phyloP scores from a whole-genome alignment of 441 rosid species.

The Gossypium gossypioides region DNA sequence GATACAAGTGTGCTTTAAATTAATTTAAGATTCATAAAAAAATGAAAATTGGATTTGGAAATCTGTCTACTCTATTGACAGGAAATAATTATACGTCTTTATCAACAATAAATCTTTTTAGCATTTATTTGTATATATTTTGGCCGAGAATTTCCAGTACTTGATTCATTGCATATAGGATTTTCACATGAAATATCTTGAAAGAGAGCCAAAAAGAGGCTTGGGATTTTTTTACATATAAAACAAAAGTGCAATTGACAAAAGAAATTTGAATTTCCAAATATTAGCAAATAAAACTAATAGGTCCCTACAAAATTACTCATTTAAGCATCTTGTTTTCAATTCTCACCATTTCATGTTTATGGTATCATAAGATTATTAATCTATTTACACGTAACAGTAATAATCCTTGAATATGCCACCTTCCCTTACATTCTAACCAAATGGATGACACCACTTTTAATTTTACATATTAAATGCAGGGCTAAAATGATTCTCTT shows the following conservation, averaged over 20 bases:
- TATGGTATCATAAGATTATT: neutral
- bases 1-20: neutral
- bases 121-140: neutral
- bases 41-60: neutral
- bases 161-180: neutral
- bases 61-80: neutral
- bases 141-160: neutral
- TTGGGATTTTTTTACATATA: neutral
- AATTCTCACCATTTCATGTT: neutral
- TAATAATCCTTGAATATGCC: neutral
- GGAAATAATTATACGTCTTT: neutral
- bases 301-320: neutral
- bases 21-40: neutral
- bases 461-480: neutral
- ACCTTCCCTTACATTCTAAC: constrained; percentile 17
- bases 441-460: constrained; percentile 11
- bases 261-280: neutral
- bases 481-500: too few species aligned
- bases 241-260: neutral
- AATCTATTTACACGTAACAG: neutral
- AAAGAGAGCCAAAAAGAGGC: neutral
- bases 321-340: neutral
- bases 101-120: neutral
- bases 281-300: neutral
- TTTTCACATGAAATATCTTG: neutral